Base-by-base conservation (phyloP, 1,284 basidiomycete genomes). In the Puccinia polysora region DNA sequence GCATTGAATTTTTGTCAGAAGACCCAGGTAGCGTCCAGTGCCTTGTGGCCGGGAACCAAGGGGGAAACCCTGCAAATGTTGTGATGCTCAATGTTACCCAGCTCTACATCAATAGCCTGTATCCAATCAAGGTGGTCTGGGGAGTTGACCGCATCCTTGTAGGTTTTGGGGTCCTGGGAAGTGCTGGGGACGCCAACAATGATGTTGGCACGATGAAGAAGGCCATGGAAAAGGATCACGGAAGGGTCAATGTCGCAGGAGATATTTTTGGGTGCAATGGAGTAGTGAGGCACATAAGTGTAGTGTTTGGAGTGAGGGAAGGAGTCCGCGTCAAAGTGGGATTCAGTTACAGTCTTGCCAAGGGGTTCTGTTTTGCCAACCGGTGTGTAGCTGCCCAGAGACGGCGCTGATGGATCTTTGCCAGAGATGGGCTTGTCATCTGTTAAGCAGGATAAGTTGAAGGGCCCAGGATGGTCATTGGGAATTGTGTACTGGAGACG, bases 1-100 rank as follows among this genome's bases (percentile, higher is more conserved):
- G 59, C 59, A 62, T 62, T 28, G 18, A 36, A 15, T 12, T 62
- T 62, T n/a, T n/a, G 14, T 14, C 32, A 5, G 25, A 62, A 62
- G n/a, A 62, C 32, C 59, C 59, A 62, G 15, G 28, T 52, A 2
- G 62, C 32, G 8, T 40, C 47, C 4, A 65, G 6, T 4, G 47
- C 12, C 15, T 40, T 38, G 28, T 18, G 15, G 2, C 20, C 59
- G 8, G 15, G 2, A 20, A 23, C 36, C 8, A 43, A n/a, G 40
- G 36, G n/a, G 5, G 23, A 8, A 14, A 40, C 28, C 6, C 15
- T 45, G 32, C 59, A 62, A 20, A 62, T n/a, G 10, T 28, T 40
- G 10, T 34, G 38, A 6, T 20, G 15, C 8, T 58, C 15, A 28
- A 58, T 58, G 10, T 28, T 58, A 6, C 30, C 30, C 32, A 62